Conservation (phyloP, 129 eudicot species). For the Helichrysum umbraculigerum region DNA sequence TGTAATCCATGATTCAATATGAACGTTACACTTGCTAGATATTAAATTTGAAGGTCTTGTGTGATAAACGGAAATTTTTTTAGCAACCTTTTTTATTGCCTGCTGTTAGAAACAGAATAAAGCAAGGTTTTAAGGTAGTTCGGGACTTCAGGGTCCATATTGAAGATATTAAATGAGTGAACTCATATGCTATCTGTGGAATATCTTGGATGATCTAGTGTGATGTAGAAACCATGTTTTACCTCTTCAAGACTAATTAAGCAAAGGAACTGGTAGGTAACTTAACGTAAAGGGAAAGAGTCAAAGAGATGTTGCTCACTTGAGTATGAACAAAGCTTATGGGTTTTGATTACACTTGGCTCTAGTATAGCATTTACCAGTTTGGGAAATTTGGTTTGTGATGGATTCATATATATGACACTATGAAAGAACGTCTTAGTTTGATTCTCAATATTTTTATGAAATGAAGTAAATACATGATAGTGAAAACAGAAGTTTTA, state of each 20-base stretch:
- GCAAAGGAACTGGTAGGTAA: background rate
- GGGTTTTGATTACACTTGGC: background rate
- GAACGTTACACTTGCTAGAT: background rate
- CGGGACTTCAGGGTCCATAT: constrained; percentile 8
- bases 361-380: background rate
- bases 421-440: background rate
- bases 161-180: background rate
- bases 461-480: background rate
- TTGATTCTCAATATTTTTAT: background rate
- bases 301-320: background rate
- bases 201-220: background rate
- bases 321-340: background rate
- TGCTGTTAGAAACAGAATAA: background rate
- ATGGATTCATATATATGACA: background rate
- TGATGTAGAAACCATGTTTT: background rate
- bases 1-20: background rate
- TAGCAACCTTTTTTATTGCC: background rate
- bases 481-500: background rate
- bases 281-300: background rate
- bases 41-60: background rate
- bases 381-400: background rate
- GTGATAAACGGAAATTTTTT: background rate
- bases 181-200: background rate
- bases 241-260: background rate
- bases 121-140: too few species aligned